These are phyloP conservation scores for Pneumocystis sp. DNA, from an alignment of 1,139 yeast genomes.

Conservation along the genomic window DNA sequence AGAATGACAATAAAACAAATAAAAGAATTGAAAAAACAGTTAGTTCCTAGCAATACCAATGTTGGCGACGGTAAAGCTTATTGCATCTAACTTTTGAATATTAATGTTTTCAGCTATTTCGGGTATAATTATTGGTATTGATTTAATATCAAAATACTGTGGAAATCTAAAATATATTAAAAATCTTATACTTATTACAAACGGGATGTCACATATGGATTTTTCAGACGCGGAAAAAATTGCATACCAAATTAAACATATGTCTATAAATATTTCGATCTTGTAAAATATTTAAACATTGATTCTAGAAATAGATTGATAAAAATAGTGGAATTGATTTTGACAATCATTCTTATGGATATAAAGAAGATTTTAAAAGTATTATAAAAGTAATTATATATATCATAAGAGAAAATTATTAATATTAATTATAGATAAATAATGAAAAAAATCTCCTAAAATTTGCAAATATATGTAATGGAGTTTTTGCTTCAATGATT, in stretches of 20 bases:
- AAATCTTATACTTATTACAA: constrained; percentile 35
- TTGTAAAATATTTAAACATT: constrained; percentile 8
- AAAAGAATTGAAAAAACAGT: constrained; percentile 17
- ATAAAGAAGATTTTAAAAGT: constrained; percentile 18
- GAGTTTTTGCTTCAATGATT: constrained; percentile 18
- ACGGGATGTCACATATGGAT: constrained; percentile 21
- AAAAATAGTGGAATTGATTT: constrained; percentile 25
- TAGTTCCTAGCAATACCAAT: constrained; percentile 19
- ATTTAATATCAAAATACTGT: constrained; percentile 23
- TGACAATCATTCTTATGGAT: constrained; percentile 19
- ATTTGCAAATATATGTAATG: constrained; percentile 7
- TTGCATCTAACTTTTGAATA: background rate
- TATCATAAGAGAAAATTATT: constrained; percentile 16
- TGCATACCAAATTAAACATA: constrained; percentile 13
- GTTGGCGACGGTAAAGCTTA: constrained; percentile 19
- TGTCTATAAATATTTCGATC: constrained; percentile 17
- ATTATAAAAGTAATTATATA: constrained; percentile 16
- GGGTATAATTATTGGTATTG: constrained; percentile 24
- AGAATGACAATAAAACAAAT: constrained; percentile 20
- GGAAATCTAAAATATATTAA: constrained; percentile 24
- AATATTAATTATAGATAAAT: constrained; percentile 18
- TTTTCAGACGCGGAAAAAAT: constrained; percentile 14
- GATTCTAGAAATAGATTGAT: background rate
- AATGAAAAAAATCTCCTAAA: constrained; percentile 7
- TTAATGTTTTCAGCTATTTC: constrained; percentile 15